Percentiles rank a stretch among this genome's conserved stretches.
Conservation (phyloP, 495 filamentous ascomycete genomes). For the Antarctomyces pellizariae region DNA sequence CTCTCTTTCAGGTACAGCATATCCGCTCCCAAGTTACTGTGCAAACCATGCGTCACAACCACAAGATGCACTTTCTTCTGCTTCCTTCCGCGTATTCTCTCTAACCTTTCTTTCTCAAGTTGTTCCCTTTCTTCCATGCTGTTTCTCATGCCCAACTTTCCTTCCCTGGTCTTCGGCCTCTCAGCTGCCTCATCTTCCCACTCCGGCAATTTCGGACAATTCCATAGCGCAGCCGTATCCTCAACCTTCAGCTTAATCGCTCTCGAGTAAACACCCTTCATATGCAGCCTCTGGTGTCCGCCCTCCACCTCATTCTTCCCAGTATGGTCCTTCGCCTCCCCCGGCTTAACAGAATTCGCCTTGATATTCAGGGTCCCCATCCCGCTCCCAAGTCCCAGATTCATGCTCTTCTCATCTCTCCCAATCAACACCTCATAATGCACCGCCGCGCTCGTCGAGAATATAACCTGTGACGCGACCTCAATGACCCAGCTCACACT, state of each 20-base stretch:
- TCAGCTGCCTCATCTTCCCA: slow-evolving; percentile 24
- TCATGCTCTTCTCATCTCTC: slow-evolving; percentile 62
- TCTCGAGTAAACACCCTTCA: slow-evolving; percentile 54
- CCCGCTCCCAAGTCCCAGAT: slow-evolving; percentile 30
- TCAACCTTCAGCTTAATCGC: slow-evolving; percentile 59
- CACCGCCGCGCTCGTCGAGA: slow-evolving; percentile 71
- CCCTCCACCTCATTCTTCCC: slow-evolving; percentile 24
- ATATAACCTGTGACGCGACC: slow-evolving; percentile 75
- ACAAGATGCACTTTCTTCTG: slow-evolving; percentile 73
- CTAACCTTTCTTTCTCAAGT: slow-evolving; percentile 13
- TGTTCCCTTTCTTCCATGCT: slow-evolving; percentile 9
- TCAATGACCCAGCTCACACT: slow-evolving; percentile 78
- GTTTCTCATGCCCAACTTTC: slow-evolving; percentile 4
- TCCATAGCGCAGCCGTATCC: slow-evolving; percentile 77
- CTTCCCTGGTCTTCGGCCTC: slow-evolving; percentile 8
- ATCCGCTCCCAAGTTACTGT: slow-evolving; percentile 91
- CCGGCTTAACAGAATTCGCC: slow-evolving; percentile 28
- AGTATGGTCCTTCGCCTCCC: slow-evolving; percentile 49
- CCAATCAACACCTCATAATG: slow-evolving; percentile 71
- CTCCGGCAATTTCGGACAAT: slow-evolving; percentile 56
- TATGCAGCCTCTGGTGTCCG: slow-evolving; percentile 24
- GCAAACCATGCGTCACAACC: slow-evolving; percentile 78
- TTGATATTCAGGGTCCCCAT: slow-evolving; percentile 16
- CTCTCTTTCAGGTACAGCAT: slow-evolving; percentile 96
- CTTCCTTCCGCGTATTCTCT: slow-evolving; percentile 16